phyloP scores from a whole-genome alignment of 1,284 basidiomycete genomes.

The Wallemia ichthyophaga region DNA sequence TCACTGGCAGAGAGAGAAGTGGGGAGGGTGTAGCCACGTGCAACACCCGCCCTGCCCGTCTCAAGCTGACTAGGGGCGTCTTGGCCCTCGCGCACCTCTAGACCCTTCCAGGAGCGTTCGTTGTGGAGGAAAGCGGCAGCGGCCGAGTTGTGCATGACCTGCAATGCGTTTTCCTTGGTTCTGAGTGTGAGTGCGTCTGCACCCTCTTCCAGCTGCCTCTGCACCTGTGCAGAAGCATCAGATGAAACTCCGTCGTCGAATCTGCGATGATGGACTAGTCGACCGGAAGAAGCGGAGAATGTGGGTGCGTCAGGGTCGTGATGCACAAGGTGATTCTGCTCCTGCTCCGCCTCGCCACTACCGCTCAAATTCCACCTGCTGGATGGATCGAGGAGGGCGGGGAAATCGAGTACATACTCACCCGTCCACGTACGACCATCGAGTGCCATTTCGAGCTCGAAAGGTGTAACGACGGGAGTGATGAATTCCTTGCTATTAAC shows the following conservation, averaged over 20 bases:
- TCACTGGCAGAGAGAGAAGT: neutral
- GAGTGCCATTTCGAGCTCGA: conserved; percentile 18
- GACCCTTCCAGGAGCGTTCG: conserved; percentile 14
- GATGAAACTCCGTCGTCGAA: conserved; percentile 9
- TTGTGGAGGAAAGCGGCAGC: conserved; percentile 9
- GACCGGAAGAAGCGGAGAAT: conserved; percentile 16
- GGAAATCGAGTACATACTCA: conserved; percentile 17
- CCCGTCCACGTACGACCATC: conserved; percentile 13
- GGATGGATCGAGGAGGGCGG: conserved; percentile 8
- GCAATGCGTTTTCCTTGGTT: conserved; percentile 5
- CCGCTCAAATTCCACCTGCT: neutral
- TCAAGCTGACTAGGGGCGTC: conserved; percentile 15
- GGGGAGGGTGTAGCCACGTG: conserved; percentile 13
- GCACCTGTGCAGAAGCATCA: neutral
- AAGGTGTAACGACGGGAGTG: conserved; percentile 19
- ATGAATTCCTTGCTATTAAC: conserved; percentile 17
- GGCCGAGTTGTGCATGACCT: conserved; percentile 7
- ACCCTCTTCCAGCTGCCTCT: neutral
- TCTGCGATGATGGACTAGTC: conserved; percentile 13
- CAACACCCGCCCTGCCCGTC: conserved; percentile 15
- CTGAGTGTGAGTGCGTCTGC: neutral
- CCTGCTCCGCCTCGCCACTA: neutral
- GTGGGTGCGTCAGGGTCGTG: conserved; percentile 4
- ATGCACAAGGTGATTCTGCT: neutral
- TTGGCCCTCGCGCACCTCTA: conserved; percentile 15